Percentiles rank a stretch among this genome's conserved stretches.
Conservation (phyloP, 2,329 filamentous ascomycete species). For the Apiospora hydei region DNA sequence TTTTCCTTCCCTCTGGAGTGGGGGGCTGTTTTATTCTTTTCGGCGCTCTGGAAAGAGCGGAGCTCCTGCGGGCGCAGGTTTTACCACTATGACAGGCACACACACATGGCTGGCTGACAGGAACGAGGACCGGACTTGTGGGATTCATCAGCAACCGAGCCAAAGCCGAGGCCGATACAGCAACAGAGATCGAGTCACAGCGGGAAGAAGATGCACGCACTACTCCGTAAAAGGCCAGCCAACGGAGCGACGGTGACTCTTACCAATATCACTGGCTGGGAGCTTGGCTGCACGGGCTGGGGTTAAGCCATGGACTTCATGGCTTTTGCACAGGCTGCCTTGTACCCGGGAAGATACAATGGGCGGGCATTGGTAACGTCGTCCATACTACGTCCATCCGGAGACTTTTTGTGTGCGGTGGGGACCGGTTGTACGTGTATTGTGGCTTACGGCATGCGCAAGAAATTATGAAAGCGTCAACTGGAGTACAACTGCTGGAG, state of each 20-base stretch:
- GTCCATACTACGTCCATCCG: not conserved
- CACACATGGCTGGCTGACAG: not conserved
- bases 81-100: constrained; percentile 17
- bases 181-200: constrained; percentile 8
- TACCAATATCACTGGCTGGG: constrained; percentile 10
- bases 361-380: not conserved
- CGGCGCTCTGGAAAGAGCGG: constrained; percentile 16
- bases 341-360: not conserved
- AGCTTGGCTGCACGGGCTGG: not conserved
- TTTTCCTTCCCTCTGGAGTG: not conserved
- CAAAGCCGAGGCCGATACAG: constrained; percentile 13
- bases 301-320: constrained; percentile 18
- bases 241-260: constrained; percentile 19
- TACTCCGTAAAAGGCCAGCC: not conserved
- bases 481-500: not conserved
- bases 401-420: constrained; percentile 13
- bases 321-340: not conserved
- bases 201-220: not conserved
- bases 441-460: constrained; percentile 16
- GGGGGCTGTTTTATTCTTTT: constrained; percentile 7
- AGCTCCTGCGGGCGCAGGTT: not conserved
- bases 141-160: constrained; percentile 19
- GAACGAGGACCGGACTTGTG: constrained; percentile 13
- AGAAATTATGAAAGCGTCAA: constrained; percentile 16
- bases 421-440: not conserved